Evolutionary conservation across 2,329 filamentous ascomycete genomes (phyloP), one percentile per base, ranked within the genome.

Genomic region (Paracoccidioides brasiliensis): DNA sequence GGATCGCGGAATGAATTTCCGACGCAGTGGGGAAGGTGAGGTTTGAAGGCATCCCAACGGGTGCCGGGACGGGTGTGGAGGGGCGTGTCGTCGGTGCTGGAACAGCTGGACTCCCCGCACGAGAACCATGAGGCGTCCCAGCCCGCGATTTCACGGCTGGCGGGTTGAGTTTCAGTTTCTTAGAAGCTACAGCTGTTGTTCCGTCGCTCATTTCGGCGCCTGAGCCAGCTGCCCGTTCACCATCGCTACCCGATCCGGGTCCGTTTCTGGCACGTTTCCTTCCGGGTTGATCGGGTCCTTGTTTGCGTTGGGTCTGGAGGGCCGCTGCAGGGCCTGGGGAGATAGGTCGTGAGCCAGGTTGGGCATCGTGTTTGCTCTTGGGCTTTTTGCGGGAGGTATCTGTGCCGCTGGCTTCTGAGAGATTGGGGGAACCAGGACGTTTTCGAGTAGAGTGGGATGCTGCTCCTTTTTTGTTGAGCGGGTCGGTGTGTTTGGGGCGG

Each of bases 341-440:
- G 72, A 59, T 78, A 77, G 60, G 90, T 79, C 71, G 86, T 82
- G 69, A 74, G 8, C 58, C 63, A 22, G 70, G 67, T 56, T 70
- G 68, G 33, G 67, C 61, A 12, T 58, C 44, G n/a, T 64, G 79
- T 67, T 85, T 86, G 73, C 85, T 87, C 66, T 86, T 81, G 67
- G 80, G 81, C 74, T 88, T 88, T 72, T 93, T 90, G 61, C 86
- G 85, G 30, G 84, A 82, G 0, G 88, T 91, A 68, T 97, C 91
- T 63, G 90, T 94, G 54, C 89, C 91, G 67, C 89, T 95, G 8
- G 89, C 89, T 67, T 97, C 91, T 1, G 90, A 96, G 37, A 87
- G 78, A 60, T 90, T 86, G 3, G 90, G 89, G 14, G 90, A 95
- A 15, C 90, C 89, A 37, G 88, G 80, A 35, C 91, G 84, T 74